phyloP scores from a whole-genome alignment of 441 rosid genomes.

The Arabidopsis lyrata region DNA sequence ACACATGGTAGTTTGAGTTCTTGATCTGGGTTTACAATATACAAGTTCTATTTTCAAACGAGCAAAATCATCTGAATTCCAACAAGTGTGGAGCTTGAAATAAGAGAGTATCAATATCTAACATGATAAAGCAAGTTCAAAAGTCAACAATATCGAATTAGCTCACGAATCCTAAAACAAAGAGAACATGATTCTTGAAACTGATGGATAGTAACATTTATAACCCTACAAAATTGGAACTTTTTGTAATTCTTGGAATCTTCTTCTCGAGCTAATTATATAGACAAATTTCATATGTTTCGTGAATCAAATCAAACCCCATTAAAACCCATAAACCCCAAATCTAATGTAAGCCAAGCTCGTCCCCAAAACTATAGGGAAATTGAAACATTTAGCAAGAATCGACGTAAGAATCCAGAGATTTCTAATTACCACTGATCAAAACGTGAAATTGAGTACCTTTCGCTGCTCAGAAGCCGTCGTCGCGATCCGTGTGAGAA shows the following conservation, averaged over 20 bases:
- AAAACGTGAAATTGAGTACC: conserved; percentile 49
- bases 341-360: conserved; percentile 16
- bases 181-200: conserved; percentile 24
- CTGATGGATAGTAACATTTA: conserved; percentile 25
- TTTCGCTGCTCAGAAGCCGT: conserved; percentile 51
- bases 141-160: conserved; percentile 1
- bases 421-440: neutral
- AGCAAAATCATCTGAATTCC: neutral
- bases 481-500: conserved; percentile 45
- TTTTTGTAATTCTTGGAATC: conserved; percentile 34
- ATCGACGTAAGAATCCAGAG: neutral
- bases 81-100: neutral
- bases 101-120: neutral
- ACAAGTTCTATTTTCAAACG: neutral
- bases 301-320: conserved; percentile 15
- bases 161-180: conserved; percentile 5
- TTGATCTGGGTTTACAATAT: neutral
- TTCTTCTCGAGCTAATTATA: conserved; percentile 15
- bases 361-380: neutral
- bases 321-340: conserved; percentile 28
- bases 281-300: neutral
- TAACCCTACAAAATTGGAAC: conserved; percentile 34
- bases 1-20: conserved; percentile 1
- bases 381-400: neutral
- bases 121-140: neutral